Evolutionary conservation across 2,329 filamentous ascomycete species (phyloP), one percentile per base, ranked within the genome.

Genomic region (Aureobasidium sp.): DNA sequence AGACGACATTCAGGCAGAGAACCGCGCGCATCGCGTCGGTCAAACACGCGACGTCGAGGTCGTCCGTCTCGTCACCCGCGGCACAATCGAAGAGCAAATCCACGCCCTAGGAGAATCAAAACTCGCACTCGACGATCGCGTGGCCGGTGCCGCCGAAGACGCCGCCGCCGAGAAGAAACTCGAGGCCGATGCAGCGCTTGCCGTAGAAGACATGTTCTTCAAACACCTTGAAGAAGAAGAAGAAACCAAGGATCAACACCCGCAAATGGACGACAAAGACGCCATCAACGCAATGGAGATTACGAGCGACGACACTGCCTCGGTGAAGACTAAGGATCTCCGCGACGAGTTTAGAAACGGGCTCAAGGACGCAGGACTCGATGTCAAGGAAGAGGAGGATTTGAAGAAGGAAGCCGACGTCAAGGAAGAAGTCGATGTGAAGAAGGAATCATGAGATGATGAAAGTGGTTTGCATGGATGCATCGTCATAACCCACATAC

Each of bases 1-100:
- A 72, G 93, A 97, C 68, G 94, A 99, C 71, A 87, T 96, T n/a
- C 94, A 99, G 74, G 94, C 94, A 0, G 94, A 97, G 79, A 97
- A 99, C 73, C 87, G 94, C 20, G 94, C 94, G 0, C 94, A 99
- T 76, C 88, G 94, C 15, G 90, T 99, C 9, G 94, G 94, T 0
- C 94, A 99, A 78, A 92, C 84, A 34, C 82, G 90, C 17, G 88
- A 93, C 39, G 94, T 99, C 1, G 93, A 99, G 72, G 89, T 99
- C 44, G 86, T 96, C 44, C 82, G 91, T 34, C 81, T 99, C 1
- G 88, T 99, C 60, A 89, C 89, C 0, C 83, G 82, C 62, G 84
- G 82, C 62, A 96, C 93, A 0, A 90, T 99, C 31, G 94, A 99
- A 74, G 92, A 97, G 75, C 87, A 96, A 64, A 95, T 99, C 58